Conservation (phyloP, 768 basidiomycete species). For the Xerocomellus chrysenteron region DNA sequence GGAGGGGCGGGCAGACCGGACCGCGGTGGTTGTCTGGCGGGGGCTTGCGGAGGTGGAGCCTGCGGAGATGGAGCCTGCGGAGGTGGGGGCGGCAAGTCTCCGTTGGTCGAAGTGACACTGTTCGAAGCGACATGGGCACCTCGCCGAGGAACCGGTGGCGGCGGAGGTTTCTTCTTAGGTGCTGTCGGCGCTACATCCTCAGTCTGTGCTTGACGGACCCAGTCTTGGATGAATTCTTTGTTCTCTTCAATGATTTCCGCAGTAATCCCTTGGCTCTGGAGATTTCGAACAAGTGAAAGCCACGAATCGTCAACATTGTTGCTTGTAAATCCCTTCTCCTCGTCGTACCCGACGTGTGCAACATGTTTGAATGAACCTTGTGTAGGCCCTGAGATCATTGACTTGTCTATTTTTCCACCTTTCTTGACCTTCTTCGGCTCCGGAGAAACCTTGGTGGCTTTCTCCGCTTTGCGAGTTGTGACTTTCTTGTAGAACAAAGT, state of each 20-base stretch:
- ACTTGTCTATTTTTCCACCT: constrained; percentile 86
- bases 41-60: constrained; percentile 35
- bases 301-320: constrained; percentile 89
- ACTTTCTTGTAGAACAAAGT: constrained; percentile 86
- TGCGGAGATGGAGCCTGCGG: constrained; percentile 34
- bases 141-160: constrained; percentile 36
- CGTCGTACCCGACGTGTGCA: constrained; percentile 93
- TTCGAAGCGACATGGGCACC: constrained; percentile 25
- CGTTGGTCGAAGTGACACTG: constrained; percentile 26
- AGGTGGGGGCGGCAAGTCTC: constrained; percentile 26
- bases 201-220: constrained; percentile 51
- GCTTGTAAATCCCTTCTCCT: constrained; percentile 82
- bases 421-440: constrained; percentile 58
- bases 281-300: constrained; percentile 65
- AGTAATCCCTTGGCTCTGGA: constrained; percentile 65
- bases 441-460: constrained; percentile 48
- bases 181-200: constrained; percentile 36
- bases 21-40: constrained; percentile 32
- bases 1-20: constrained; percentile 11
- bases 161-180: constrained; percentile 36
- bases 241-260: constrained; percentile 70
- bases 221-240: constrained; percentile 88
- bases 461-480: constrained; percentile 57
- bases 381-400: constrained; percentile 84
- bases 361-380: constrained; percentile 82